Evolutionary conservation across 768 basidiomycete genomes (phyloP).

Genomic region (Amanita rubescens): DNA sequence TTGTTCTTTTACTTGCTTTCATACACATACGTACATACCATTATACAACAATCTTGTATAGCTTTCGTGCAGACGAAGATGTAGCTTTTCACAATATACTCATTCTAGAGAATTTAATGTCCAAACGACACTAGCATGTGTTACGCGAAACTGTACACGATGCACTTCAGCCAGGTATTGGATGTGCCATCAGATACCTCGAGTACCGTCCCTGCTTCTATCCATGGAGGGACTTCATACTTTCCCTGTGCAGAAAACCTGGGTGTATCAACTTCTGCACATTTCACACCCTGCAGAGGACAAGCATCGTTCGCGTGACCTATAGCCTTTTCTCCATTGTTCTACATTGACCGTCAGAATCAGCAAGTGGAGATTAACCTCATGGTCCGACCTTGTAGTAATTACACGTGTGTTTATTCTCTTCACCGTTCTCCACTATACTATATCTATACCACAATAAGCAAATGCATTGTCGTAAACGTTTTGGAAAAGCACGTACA

Average conservation of each 20-base stretch:
- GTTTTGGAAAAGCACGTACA: not conserved
- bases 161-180: not conserved
- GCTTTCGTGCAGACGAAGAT: not conserved
- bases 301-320: conserved; percentile 1
- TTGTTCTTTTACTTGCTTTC: conserved; percentile 1
- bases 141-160: not conserved
- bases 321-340: conserved; percentile 1
- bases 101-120: too few species aligned
- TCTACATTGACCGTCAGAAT: conserved; percentile 1
- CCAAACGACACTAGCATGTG: not conserved
- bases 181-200: not conserved
- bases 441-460: not conserved
- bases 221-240: conserved; percentile 5
- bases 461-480: too few species aligned
- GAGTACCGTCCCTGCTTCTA: conserved; percentile 1
- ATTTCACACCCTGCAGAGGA: conserved; percentile 4
- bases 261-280: conserved; percentile 2
- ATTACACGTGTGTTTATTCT: conserved; percentile 1
- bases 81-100: conserved; percentile 1
- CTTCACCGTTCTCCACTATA: not conserved
- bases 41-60: conserved; percentile 1
- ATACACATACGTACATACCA: conserved; percentile 6
- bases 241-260: conserved; percentile 7
- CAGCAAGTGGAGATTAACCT: not conserved
- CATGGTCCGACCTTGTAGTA: conserved; percentile 8